Evolutionary conservation across 108 stramenopile genomes (phyloP), one percentile per base, ranked within the genome.

Genomic region (Stephanodiscus minutulus): DNA sequence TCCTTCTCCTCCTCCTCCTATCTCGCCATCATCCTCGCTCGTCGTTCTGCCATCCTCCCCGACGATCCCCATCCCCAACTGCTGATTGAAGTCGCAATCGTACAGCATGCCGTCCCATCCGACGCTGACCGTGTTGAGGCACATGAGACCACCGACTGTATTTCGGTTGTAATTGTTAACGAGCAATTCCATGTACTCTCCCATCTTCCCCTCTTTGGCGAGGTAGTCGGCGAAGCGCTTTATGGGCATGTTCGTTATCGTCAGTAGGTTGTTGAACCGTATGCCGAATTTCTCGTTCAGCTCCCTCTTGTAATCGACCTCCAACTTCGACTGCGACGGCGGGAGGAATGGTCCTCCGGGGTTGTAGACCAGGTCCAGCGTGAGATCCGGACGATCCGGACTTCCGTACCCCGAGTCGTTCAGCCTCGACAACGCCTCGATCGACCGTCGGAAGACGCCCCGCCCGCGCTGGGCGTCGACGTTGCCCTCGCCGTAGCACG

Each of bases 61-160:
- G n/a, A 71, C 79, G 54, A 96, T 85, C 9, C 73, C 88, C 72
- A 96, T 88, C 4, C 87, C 96, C 22, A 98, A 68, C 71, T 99
- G 98, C 76, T 99, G 97, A 73, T 99, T 99, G 66, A 99, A 99
- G 63, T 98, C 98, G 73, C 98, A 99, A 79, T 99, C 98, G 68
- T 83, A 99, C 2, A 91, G 77, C 56, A 73, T 83, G 20, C 96
- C 96, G 66, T 92, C 90, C 68, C 76, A 96, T 33, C 88, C 85
- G 17, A 96, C 85, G 59, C 83, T 88, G 1, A 95, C 83, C 0
- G 91, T 93, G 74, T 96, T 89, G 0, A 85, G 70, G 71, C 96
- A 96, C 96, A 96, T 96, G 54, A 98, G 71, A 0, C 74, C 79
- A 28, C 83, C 77, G 9, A 85, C 73, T 0, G 98, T 97, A 43